Evolutionary conservation across 179 eudicot genomes (phyloP).

Genomic region (Beta lomatogona): DNA sequence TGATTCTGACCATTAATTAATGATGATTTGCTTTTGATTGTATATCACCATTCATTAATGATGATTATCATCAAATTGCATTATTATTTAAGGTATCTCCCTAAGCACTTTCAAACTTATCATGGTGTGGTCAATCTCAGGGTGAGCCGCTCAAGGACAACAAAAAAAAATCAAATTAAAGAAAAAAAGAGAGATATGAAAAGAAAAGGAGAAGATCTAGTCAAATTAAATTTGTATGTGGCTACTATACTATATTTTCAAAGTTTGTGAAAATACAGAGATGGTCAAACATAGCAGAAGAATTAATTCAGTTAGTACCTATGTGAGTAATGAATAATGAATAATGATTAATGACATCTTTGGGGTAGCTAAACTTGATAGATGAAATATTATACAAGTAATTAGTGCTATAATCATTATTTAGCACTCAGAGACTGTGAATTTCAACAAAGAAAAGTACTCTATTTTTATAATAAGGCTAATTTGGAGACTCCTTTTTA

Average conservation of each 20-base stretch:
- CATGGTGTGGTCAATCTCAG: constrained; percentile 19
- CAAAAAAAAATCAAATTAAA: neutral
- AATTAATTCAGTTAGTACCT: neutral
- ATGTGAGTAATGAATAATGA: neutral
- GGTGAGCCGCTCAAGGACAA: constrained; percentile 15
- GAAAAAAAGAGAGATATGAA: neutral
- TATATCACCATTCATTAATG: neutral
- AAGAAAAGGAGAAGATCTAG: too few species aligned
- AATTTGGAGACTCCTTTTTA: too few species aligned
- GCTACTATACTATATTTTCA: neutral
- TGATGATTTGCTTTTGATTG: neutral
- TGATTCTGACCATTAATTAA: constrained; percentile 4
- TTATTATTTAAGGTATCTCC: neutral
- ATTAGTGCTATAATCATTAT: neutral
- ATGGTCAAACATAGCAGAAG: constrained; percentile 28
- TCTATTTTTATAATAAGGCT: too few species aligned
- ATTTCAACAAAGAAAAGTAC: too few species aligned
- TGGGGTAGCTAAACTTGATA: constrained; percentile 4
- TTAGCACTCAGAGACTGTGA: neutral
- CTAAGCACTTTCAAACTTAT: constrained; percentile 20
- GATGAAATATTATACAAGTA: neutral
- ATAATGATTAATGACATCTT: constrained; percentile 18
- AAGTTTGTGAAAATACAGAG: constrained; percentile 1
- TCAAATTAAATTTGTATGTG: neutral
- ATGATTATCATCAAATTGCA: neutral